phyloP scores from a whole-genome alignment of 208 protist species.

The Lotmaria passim region DNA sequence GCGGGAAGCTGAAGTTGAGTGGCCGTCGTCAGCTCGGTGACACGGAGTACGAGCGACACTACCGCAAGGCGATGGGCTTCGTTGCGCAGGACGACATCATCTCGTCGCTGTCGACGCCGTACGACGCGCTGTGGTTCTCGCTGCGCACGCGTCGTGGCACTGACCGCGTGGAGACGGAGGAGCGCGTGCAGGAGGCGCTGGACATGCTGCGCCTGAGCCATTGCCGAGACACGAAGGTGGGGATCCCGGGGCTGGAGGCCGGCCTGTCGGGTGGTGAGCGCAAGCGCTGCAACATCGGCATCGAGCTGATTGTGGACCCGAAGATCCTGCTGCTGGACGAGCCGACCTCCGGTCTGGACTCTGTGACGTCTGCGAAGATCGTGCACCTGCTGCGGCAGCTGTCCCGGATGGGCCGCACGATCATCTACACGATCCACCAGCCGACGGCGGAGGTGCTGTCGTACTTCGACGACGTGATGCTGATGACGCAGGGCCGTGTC shows the following conservation, averaged over 20 bases:
- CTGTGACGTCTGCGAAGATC: slow-evolving; percentile 81
- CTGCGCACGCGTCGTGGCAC: slow-evolving; percentile 72
- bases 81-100: slow-evolving; percentile 88
- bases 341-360: slow-evolving; percentile 91
- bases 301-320: slow-evolving; percentile 90
- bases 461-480: slow-evolving; percentile 93
- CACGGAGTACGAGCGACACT: slow-evolving; percentile 54
- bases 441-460: slow-evolving; percentile 88
- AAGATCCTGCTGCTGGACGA: slow-evolving; percentile 90
- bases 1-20: slow-evolving; percentile 41
- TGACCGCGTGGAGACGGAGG: slow-evolving; percentile 38
- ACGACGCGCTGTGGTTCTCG: slow-evolving; percentile 78
- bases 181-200: slow-evolving; percentile 71
- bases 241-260: slow-evolving; percentile 64
- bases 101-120: slow-evolving; percentile 63
- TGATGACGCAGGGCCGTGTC: slow-evolving; percentile 78
- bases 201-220: slow-evolving; percentile 67
- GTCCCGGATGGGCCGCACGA: slow-evolving; percentile 74
- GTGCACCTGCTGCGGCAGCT: slow-evolving; percentile 80
- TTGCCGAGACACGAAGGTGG: slow-evolving; percentile 74
- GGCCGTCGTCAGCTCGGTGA: slow-evolving; percentile 75
- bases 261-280: slow-evolving; percentile 90
- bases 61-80: slow-evolving; percentile 74
- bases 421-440: slow-evolving; percentile 96
- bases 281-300: slow-evolving; percentile 88